These are phyloP conservation scores for Anastatica hierochuntica DNA, from an alignment of 345 rosid genomes.

Conservation along the genomic window DNA sequence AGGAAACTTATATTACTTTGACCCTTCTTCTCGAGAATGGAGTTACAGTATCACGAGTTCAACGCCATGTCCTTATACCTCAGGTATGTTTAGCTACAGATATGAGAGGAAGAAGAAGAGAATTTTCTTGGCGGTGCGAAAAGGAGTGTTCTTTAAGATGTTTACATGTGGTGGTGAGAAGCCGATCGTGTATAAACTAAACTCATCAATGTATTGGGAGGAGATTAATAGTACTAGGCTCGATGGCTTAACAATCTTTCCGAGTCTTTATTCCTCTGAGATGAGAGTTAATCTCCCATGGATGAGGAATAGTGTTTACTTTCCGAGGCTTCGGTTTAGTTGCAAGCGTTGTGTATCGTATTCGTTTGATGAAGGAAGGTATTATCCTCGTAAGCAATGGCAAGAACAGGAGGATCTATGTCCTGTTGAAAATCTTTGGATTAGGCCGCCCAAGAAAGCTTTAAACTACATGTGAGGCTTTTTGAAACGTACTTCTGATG, in stretches of 20 bases:
- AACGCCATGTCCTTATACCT: not conserved
- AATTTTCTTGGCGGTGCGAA: constrained; percentile 5
- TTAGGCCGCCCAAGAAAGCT: constrained; percentile 10
- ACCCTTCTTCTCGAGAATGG: constrained; percentile 2
- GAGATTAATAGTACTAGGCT: not conserved
- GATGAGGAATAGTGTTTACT: constrained; percentile 20
- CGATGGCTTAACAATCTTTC: constrained; percentile 12
- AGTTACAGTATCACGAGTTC: not conserved
- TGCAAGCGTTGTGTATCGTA: constrained; percentile 13
- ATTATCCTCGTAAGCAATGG: constrained; percentile 27
- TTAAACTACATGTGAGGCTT: constrained; percentile 7
- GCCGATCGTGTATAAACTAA: constrained; percentile 5
- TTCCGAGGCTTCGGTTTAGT: constrained; percentile 9
- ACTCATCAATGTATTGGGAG: not conserved
- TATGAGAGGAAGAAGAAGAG: constrained; percentile 7
- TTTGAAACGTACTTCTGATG: no score
- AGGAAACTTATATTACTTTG: not conserved
- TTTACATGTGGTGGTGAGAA: constrained; percentile 8
- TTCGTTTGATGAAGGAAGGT: constrained; percentile 17
- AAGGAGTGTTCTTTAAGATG: constrained; percentile 3
- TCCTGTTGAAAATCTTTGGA: constrained; percentile 20
- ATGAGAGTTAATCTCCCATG: constrained; percentile 18
- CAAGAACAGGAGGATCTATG: constrained; percentile 21
- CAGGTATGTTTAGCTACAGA: not conserved
- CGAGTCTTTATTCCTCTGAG: constrained; percentile 2